These are phyloP conservation scores for Telfairia occidentalis DNA, from an alignment of 331 rosid genomes.

Conservation along the genomic window DNA sequence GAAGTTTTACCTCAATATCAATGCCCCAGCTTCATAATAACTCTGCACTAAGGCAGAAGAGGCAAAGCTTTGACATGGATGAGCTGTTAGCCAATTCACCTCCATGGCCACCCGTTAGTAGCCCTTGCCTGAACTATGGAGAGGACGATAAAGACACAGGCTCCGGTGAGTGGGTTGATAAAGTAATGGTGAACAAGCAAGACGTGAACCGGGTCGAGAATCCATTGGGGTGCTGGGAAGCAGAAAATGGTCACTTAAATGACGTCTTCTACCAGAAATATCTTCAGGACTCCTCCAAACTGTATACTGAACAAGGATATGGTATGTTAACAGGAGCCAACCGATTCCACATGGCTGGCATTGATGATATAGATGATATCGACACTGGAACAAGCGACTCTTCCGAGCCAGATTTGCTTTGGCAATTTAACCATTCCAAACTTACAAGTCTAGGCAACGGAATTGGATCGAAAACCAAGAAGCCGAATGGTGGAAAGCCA, in stretches of 20 bases:
- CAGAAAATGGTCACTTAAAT: slow-evolving; percentile 50
- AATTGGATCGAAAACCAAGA: slow-evolving; percentile 43
- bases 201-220: slow-evolving; percentile 51
- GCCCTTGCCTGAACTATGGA: slow-evolving; percentile 36
- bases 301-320: slow-evolving; percentile 52
- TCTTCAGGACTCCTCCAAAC: slow-evolving; percentile 66
- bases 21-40: slow-evolving; percentile 32
- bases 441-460: slow-evolving; percentile 38
- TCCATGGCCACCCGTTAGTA: slow-evolving; percentile 72
- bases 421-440: slow-evolving; percentile 85
- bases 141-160: slow-evolving; percentile 66
- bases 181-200: slow-evolving; percentile 95
- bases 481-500: slow-evolving; percentile 28
- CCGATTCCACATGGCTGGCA: slow-evolving; percentile 40
- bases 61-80: slow-evolving; percentile 67
- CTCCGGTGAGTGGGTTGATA: slow-evolving; percentile 87
- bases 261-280: slow-evolving; percentile 70
- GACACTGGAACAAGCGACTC: slow-evolving; percentile 96
- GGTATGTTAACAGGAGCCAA: slow-evolving; percentile 53
- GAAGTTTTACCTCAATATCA: not conserved
- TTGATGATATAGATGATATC: slow-evolving; percentile 67
- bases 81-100: slow-evolving; percentile 76
- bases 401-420: slow-evolving; percentile 84
- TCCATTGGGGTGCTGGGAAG: slow-evolving; percentile 58
- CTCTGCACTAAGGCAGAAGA: slow-evolving; percentile 38